Evolutionary conservation across 805 yeast species (phyloP), one percentile per base, ranked within the genome.

Genomic region (Nakazawaea ishiwadae): DNA sequence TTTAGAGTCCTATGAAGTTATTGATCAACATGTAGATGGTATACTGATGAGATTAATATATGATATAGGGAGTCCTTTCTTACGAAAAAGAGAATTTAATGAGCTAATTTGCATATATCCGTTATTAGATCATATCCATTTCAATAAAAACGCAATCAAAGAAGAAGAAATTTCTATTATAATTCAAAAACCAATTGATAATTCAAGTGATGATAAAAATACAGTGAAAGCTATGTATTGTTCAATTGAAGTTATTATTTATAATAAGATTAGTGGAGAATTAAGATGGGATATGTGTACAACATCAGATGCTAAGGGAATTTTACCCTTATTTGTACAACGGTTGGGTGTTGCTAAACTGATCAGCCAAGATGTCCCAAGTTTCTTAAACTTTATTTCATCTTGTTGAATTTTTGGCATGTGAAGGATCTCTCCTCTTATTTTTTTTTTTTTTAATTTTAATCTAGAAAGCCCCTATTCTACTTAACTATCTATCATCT

Each of bases 261-360:
- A 54, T 43, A 46, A 55, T 38, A 40, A 33, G 29, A 26, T 32
- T 7, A 45, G 48, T 1, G 42, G 35, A 7, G 20, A 40, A 12
- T 36, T 55, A 6, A 55, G 51, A 23, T 67, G 72, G 72, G 46
- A 44, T 4, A 67, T 66, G 70, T 55, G 60, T 20, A 64, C 70
- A 1, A 44, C 56, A 6, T 59, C 66, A 41, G 68, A 67, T 46
- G 63, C 68, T 17, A 68, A 68, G 29, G 72, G 72, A 1, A 53
- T 55, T 35, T 60, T 67, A 5, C 71, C 71, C 6, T 55, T 59
- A 37, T 64, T 64, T 60, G 20, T 67, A 12, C 72, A 67, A 43
- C 63, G 62, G 47, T 49, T 63, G 9, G 61, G 63, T 45, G 63
- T 66, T 36, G 61, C 66, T 6, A 64, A 62, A 42, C 59, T 63